Conservation (phyloP, 148 eudicot species). For the Cornus florida region DNA sequence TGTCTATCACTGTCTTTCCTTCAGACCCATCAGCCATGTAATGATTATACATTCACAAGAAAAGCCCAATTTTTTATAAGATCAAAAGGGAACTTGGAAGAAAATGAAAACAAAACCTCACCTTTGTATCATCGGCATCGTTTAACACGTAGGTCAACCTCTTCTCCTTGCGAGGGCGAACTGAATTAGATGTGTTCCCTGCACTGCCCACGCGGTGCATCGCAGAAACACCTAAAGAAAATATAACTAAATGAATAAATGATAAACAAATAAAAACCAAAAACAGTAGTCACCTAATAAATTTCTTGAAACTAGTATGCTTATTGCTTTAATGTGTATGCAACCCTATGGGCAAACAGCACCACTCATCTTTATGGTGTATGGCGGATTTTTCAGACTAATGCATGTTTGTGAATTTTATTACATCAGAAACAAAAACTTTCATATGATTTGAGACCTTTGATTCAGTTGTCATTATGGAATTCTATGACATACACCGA, state of each 20-base stretch:
- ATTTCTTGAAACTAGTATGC: background rate
- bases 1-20: background rate
- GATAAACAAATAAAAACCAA: background rate
- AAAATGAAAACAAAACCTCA: slow-evolving; percentile 20
- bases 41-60: background rate
- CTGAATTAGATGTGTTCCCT: slow-evolving; percentile 77
- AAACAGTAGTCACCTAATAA: background rate
- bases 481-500: too few relatives aligned
- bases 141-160: slow-evolving; percentile 80
- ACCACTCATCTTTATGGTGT: background rate
- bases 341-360: background rate
- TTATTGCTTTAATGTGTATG: background rate
- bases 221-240: slow-evolving; percentile 37
- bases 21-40: background rate
- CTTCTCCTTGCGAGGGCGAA: slow-evolving; percentile 92
- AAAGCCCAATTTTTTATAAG: background rate
- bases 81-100: background rate
- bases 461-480: too few relatives aligned
- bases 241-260: background rate
- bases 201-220: slow-evolving; percentile 98
- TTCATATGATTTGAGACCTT: too few relatives aligned
- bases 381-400: background rate
- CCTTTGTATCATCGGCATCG: slow-evolving; percentile 87
- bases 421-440: background rate
- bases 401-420: background rate